Base-by-base conservation (phyloP, 2,329 filamentous ascomycete genomes). In the Colletotrichum karsti region DNA sequence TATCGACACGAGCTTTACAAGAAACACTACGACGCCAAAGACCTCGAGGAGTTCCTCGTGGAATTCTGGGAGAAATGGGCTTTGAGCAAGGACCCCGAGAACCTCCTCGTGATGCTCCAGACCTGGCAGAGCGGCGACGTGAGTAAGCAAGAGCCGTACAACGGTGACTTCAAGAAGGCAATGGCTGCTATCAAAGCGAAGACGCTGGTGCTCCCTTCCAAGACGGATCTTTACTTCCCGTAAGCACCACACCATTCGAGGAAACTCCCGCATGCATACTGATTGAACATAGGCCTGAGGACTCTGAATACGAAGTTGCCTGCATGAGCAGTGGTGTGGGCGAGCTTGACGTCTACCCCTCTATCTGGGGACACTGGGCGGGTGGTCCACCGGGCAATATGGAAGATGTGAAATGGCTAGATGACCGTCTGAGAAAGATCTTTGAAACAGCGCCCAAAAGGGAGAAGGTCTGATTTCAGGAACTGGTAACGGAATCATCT, bases 201-300 rank as follows among this genome's bases (percentile, higher is more conserved):
- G 73, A 90, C 88, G 0, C 79, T 95, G 44, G 90, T 95, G 4
- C 77, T 95, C 13, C 93, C 93, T 0, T 80, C 84, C 22, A 89
- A 92, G 75, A 94, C 92, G 0, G 93, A 95, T 75, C 82, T 95
- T 5, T 95, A 95, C 75, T 95, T 96, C 71, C 91, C 93, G 57
- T 68, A 28, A 65, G 65, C 20, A 30, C 6, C 30, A 13, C 12
- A 10, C 3, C 4, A 3, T 3, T 7, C 10, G 10, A 3, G 5
- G n/a, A 9, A 1, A 57, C 72, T 12, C 72, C 7, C 70, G 24
- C 2, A 0, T 1, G 1, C 18, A 7, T 18, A 75, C 73, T 13
- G 7, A 68, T 12, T 12, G 1, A 7, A 4, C 4, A 3, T 4
- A 68, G 65, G 8, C 92, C 92, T 0, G 92, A 95, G 73, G 93